Evolutionary conservation across 2,329 filamentous ascomycete species (phyloP).

Genomic region (Fonsecaea nubica): DNA sequence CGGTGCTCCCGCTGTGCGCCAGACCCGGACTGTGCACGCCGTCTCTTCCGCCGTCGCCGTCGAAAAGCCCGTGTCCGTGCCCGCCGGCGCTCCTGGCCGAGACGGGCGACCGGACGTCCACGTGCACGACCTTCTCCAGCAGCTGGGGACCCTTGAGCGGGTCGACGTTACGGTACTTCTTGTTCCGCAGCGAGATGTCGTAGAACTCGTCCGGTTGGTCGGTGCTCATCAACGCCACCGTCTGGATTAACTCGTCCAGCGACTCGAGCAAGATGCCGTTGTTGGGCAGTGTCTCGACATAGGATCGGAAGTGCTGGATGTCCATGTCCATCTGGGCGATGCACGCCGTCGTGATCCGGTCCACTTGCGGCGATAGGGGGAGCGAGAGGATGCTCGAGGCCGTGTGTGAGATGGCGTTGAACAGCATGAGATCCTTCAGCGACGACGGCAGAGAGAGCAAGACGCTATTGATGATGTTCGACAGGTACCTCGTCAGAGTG

Average conservation of each 20-base stretch:
- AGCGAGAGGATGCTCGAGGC: conserved; percentile 78
- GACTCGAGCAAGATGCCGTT: conserved; percentile 89
- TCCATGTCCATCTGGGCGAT: conserved; percentile 82
- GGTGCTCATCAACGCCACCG: conserved; percentile 81
- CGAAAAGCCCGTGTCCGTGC: conserved; percentile 3
- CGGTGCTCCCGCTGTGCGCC: conserved; percentile 45
- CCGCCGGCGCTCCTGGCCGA: conserved; percentile 8
- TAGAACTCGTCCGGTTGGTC: conserved; percentile 98
- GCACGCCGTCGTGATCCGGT: conserved; percentile 84
- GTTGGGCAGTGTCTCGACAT: conserved; percentile 79
- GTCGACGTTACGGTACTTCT: conserved; percentile 92
- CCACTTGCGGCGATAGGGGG: conserved; percentile 78
- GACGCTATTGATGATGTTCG: conserved; percentile 95
- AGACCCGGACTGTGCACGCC: conserved; percentile 50
- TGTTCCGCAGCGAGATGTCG: conserved; percentile 85
- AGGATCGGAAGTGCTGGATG: conserved; percentile 80
- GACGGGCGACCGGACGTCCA: conserved; percentile 23
- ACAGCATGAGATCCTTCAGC: conserved; percentile 98
- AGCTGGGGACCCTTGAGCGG: conserved; percentile 85
- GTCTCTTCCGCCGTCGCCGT: conserved; percentile 18
- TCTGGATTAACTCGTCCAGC: conserved; percentile 91
- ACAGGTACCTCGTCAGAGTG: conserved; percentile 88
- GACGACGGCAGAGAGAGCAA: conserved; percentile 90
- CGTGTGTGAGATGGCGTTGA: conserved; percentile 91
- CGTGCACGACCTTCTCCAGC: conserved; percentile 74